Evolutionary conservation across 2,329 filamentous ascomycete genomes (phyloP).

Genomic region (Xylariaceae sp.): DNA sequence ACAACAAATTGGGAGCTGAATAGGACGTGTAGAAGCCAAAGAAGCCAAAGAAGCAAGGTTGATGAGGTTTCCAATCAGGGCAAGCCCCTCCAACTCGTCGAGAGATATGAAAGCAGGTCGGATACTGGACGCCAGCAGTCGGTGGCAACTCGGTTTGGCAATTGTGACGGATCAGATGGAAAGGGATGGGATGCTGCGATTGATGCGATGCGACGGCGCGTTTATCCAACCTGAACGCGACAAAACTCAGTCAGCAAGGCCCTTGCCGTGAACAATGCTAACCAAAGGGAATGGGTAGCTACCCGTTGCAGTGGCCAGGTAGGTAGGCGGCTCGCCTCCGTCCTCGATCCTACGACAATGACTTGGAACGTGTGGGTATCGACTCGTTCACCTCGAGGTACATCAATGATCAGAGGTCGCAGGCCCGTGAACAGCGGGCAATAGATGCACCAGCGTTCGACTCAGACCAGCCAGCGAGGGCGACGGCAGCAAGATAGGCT

Average conservation of each 20-base stretch:
- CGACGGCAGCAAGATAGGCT: not conserved
- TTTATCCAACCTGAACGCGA: slow-evolving; percentile 2
- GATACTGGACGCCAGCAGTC: not conserved
- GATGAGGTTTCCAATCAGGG: not conserved
- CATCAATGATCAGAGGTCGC: not conserved
- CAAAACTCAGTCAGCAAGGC: slow-evolving; percentile 8
- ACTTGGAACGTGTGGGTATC: not conserved
- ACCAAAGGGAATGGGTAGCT: not conserved
- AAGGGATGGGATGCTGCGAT: not conserved
- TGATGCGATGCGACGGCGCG: slow-evolving; percentile 7
- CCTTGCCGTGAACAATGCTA: not conserved
- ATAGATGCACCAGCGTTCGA: slow-evolving; percentile 1
- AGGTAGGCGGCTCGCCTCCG: not conserved
- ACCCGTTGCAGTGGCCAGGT: not conserved
- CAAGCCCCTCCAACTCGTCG: not conserved
- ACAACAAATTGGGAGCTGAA: slow-evolving; percentile 1
- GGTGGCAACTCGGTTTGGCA: not conserved
- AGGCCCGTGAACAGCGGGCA: not conserved
- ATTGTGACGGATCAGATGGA: not conserved
- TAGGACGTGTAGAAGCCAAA: not conserved
- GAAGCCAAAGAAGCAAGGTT: not conserved
- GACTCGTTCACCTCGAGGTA: not conserved
- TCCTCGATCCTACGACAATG: not conserved
- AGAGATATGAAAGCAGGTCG: not conserved
- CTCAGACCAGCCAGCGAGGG: not conserved